Conservation (phyloP, 768 basidiomycete genomes). For the Auriscalpium vulgare region DNA sequence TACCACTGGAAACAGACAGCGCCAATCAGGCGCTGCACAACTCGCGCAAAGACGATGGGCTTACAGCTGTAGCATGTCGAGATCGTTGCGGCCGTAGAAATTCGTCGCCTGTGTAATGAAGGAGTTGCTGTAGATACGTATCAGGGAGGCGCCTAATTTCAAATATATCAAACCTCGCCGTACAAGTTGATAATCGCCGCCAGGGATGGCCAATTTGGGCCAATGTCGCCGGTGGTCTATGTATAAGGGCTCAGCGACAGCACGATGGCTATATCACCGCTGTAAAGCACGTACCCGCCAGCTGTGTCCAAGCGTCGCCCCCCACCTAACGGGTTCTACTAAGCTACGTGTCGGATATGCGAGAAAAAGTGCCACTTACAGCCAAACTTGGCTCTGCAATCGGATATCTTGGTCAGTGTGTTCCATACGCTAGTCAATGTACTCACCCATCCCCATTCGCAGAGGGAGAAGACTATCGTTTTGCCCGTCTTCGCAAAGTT, state of each 20-base stretch:
- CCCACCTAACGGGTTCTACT: constrained; percentile 62
- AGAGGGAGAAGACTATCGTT: constrained; percentile 51
- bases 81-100: constrained; percentile 61
- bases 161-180: constrained; percentile 3
- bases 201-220: constrained; percentile 41
- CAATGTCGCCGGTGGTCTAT: constrained; percentile 45
- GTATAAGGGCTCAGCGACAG: neutral
- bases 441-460: constrained; percentile 57
- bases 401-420: neutral
- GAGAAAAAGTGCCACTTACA: neutral
- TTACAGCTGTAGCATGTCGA: constrained; percentile 47
- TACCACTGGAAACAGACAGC: constrained; percentile 37
- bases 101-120: constrained; percentile 55
- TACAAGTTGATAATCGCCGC: constrained; percentile 49
- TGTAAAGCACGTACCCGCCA: constrained; percentile 41
- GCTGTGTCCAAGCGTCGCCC: constrained; percentile 48
- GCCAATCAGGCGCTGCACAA: neutral
- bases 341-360: neutral
- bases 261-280: neutral
- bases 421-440: neutral
- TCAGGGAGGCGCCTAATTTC: too few relatives aligned
- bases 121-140: constrained; percentile 40
- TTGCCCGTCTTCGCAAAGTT: constrained; percentile 39
- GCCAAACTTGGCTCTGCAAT: constrained; percentile 14
- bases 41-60: neutral